phyloP scores from a whole-genome alignment of 805 yeast species.

The Candida nanaspora region DNA sequence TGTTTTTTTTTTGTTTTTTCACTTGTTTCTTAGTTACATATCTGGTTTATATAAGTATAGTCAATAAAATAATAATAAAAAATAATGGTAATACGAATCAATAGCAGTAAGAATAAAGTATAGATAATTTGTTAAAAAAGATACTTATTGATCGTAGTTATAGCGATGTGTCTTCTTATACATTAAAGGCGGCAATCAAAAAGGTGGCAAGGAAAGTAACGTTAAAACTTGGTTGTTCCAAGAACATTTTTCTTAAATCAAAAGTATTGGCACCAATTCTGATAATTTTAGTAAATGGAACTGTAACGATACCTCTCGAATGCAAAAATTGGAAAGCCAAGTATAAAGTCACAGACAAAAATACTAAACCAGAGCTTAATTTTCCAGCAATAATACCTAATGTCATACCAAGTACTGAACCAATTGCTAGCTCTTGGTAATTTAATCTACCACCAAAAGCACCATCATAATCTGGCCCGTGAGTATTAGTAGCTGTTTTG shows the following conservation, averaged over 20 bases:
- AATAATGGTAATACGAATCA: too few species aligned
- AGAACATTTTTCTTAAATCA: constrained; percentile 42
- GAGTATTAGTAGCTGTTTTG: background rate
- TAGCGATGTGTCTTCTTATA: too few species aligned
- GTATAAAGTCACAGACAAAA: constrained; percentile 38
- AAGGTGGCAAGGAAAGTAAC: constrained; percentile 47
- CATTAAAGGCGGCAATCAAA: constrained; percentile 52
- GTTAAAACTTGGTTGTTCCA: constrained; percentile 58
- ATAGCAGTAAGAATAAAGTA: too few species aligned
- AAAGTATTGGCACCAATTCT: constrained; percentile 30
- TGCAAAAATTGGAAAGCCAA: constrained; percentile 46
- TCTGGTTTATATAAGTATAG: too few species aligned
- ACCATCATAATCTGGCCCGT: constrained; percentile 21
- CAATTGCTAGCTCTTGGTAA: constrained; percentile 57
- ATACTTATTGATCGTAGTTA: too few species aligned
- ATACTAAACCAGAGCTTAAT: constrained; percentile 45
- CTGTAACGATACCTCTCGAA: constrained; percentile 41
- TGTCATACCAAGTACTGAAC: constrained; percentile 54
- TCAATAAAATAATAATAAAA: too few species aligned
- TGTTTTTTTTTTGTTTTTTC: too few species aligned
- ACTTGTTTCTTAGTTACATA: too few species aligned
- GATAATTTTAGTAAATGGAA: constrained; percentile 32
- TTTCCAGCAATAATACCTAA: constrained; percentile 58
- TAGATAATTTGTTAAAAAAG: too few species aligned
- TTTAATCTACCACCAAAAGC: constrained; percentile 41